Base-by-base conservation (phyloP, 306 rosid genomes). In the Lablab purpureus region DNA sequence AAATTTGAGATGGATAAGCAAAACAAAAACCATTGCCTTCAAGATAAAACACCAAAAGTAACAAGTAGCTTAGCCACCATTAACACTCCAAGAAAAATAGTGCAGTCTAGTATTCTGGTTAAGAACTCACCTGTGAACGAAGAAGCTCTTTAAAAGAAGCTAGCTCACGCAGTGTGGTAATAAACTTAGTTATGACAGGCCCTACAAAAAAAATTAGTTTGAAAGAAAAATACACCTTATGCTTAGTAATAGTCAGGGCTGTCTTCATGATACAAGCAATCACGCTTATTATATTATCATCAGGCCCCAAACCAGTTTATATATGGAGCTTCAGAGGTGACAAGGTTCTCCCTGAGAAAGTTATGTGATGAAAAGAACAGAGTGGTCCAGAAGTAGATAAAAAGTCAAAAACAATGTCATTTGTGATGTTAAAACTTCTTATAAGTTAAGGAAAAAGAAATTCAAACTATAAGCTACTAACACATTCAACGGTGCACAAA, bases 141-240 rank as follows among this genome's bases (percentile, higher is more conserved):
- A 95, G 96, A 87, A 90, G 96, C 86, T 95, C 99, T 85, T 95
- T 95, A 85, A 90, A 90, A 45, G 94, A 82, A 85, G 97, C 97
- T 76, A 95, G 91, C 82, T 95, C 99, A 49, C 81, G 97, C 81
- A 93, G 77, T 81, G 94, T 79, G 21, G 80, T 67, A 79, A 90
- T 86, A 62, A 93, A 95, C 85, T 89, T 95, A 78, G 98, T 88
- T 83, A 93, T 82, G 49, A 95, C 98, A 13, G 99, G 99, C 79
- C 99, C 99, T 95, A 91, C 49, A 82, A 80, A 75, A 84, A 30
- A 78, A 84, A 75, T 69, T 32, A 58, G 81, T 77, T 50, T 55
- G 46, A 71, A 68, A 80, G 79, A 65, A 78, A 75, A 73, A 77
- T 83, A 78, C 68, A 84, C 12, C 23, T 28, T 23, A 46, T 32